Base-by-base conservation (phyloP, 2,329 filamentous ascomycete species). In the Fusarium sacchari region DNA sequence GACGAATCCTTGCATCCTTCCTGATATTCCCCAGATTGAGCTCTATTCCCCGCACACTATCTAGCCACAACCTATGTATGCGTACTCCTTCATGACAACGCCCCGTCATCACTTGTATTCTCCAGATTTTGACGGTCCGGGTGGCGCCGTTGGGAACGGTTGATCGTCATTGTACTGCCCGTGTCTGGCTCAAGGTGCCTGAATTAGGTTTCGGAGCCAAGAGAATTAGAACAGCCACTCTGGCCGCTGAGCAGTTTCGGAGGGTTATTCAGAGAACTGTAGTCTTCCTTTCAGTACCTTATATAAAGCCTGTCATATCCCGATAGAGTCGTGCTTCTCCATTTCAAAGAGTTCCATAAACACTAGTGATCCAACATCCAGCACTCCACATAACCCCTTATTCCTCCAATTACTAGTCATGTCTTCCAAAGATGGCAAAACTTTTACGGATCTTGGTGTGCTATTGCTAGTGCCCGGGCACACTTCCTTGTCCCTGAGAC, bases 401-500 rank as follows among this genome's bases (percentile, higher is more conserved):
- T 34, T 18, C 47, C 24, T n/a, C 22, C 26, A 50, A 24, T 50
- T 24, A 7, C 11, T 18, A 34, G 30, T 8, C 47, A 50, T 50
- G 47, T 24, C 47, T 50, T 34, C 47, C 17, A 50, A 50, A 24
- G 47, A 32, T 34, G 22, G 24, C 17, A 50, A 50, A 32, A 50
- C 12, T 56, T 56, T 40, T 56, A 30, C 15, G 53, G 36, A 32
- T 40, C 53, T 20, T 56, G 36, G 36, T 56, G 53, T 17, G 37
- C 53, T 5, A 56, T 56, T 6, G 39, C 53, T 15, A 28, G 22
- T 20, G 80, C 94, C 57, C 92, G 94, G 79, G 89, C 93, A 73
- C 88, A 88, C 77, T 85, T 94, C 70, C 78, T 84, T 32, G 83
- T 83, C 0, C 92, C 91, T 0, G 86, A 94, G 81, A 94, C 92